Evolutionary conservation across 2,329 filamentous ascomycete genomes (phyloP).

Genomic region (Colletotrichum tabaci): DNA sequence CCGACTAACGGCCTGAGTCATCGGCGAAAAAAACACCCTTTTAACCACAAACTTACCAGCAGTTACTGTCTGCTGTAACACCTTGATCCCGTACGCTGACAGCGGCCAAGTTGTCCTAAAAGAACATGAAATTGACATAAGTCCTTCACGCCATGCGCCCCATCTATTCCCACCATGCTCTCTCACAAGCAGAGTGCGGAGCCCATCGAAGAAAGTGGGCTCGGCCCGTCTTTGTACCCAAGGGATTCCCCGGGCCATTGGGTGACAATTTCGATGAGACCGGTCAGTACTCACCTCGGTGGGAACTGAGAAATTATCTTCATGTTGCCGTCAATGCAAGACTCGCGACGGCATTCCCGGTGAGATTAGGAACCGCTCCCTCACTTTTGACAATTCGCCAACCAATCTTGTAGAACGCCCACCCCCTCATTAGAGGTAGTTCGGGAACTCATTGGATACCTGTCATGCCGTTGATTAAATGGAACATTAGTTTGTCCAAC

Average conservation of each 20-base stretch:
- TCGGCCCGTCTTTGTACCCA: constrained; percentile 33
- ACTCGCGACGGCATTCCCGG: constrained; percentile 23
- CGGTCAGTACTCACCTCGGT: constrained; percentile 29
- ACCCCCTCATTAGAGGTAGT: no score
- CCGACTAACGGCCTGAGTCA: no score
- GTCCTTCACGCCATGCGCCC: constrained; percentile 27
- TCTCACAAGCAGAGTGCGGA: constrained; percentile 22
- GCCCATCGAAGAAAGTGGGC: constrained; percentile 28
- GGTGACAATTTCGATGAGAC: constrained; percentile 30
- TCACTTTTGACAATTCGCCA: no score
- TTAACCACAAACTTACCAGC: no score
- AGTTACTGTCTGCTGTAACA: no score
- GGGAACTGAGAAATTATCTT: constrained; percentile 39
- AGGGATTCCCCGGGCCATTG: constrained; percentile 29
- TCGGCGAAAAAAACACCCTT: no score
- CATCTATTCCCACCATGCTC: constrained; percentile 22
- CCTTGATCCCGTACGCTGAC: constrained; percentile 16
- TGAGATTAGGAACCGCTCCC: not conserved
- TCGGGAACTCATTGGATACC: no score
- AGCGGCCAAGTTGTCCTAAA: constrained; percentile 24
- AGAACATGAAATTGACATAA: constrained; percentile 28
- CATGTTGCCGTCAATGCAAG: constrained; percentile 40
- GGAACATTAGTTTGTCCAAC: no score
- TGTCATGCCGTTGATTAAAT: no score
- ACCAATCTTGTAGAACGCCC: no score